Evolutionary conservation across 116 monocot species (phyloP).

Genomic region (Phalaenopsis hybrid): DNA sequence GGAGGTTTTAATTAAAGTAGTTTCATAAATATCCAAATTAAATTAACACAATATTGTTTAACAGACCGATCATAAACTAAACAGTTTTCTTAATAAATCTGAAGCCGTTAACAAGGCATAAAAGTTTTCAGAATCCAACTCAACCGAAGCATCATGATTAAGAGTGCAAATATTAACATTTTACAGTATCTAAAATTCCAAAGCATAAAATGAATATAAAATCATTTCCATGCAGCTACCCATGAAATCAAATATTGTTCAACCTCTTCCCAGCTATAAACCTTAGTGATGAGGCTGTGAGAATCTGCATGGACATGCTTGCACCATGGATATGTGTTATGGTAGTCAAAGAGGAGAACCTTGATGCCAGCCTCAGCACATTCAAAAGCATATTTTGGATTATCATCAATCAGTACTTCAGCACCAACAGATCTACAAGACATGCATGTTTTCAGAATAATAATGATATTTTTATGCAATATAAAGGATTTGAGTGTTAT

Average conservation of each 20-base stretch:
- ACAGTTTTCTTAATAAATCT: too few relatives aligned
- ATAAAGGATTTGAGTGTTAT: too few relatives aligned
- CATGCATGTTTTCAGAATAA: not conserved
- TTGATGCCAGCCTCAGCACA: constrained; percentile 86
- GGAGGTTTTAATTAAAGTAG: too few relatives aligned
- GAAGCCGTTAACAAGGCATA: too few relatives aligned
- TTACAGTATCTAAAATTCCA: not conserved
- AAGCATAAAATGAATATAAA: not conserved
- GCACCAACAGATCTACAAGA: constrained; percentile 65
- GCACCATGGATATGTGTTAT: constrained; percentile 90
- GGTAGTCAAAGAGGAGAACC: constrained; percentile 79
- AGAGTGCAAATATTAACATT: too few relatives aligned
- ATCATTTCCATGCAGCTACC: not conserved
- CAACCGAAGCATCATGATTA: too few relatives aligned
- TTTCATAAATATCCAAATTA: too few relatives aligned
- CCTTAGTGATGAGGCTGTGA: constrained; percentile 79
- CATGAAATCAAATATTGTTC: constrained; percentile 24
- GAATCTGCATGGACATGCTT: constrained; percentile 44
- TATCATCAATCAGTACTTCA: constrained; percentile 83
- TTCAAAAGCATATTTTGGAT: constrained; percentile 84
- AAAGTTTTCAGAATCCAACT: too few relatives aligned
- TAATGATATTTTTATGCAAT: too few relatives aligned
- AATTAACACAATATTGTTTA: too few relatives aligned
- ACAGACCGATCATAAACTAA: too few relatives aligned
- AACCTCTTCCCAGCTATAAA: constrained; percentile 87